Conservation (phyloP, 2,329 filamentous ascomycete species). For the Venturia asperata region DNA sequence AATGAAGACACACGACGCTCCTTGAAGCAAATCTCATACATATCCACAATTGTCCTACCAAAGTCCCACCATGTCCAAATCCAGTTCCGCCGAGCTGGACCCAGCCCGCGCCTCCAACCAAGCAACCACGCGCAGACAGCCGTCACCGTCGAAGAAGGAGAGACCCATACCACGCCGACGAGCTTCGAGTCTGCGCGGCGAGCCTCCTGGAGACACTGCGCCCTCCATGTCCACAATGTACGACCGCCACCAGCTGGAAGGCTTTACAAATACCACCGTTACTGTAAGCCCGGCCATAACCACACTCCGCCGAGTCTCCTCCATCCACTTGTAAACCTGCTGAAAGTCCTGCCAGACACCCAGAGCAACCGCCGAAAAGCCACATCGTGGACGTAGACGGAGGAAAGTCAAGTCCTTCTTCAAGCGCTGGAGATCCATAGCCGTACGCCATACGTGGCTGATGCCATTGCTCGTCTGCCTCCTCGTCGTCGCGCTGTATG, state of each 20-base stretch:
- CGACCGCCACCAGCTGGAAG: background rate
- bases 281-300: background rate
- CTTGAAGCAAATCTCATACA: background rate
- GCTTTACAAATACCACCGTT: constrained; percentile 7
- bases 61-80: background rate
- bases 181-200: constrained; percentile 9
- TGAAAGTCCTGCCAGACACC: constrained; percentile 3
- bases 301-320: background rate
- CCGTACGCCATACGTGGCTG: constrained; percentile 52
- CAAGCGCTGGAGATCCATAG: constrained; percentile 40
- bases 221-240: constrained; percentile 11
- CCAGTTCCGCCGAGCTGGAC: background rate
- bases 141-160: background rate
- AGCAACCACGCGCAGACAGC: background rate
- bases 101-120: background rate
- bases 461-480: constrained; percentile 62
- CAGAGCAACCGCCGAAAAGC: constrained; percentile 4
- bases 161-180: constrained; percentile 5
- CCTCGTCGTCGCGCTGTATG: constrained; percentile 60
- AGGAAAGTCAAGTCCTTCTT: constrained; percentile 39
- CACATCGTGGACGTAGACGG: constrained; percentile 32
- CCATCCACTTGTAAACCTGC: background rate
- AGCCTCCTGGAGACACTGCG: constrained; percentile 5
- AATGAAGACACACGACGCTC: background rate
- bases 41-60: background rate